Evolutionary conservation across 1,139 yeast species (phyloP), one percentile per base, ranked within the genome.

Genomic region (Kodamaea derodonti): DNA sequence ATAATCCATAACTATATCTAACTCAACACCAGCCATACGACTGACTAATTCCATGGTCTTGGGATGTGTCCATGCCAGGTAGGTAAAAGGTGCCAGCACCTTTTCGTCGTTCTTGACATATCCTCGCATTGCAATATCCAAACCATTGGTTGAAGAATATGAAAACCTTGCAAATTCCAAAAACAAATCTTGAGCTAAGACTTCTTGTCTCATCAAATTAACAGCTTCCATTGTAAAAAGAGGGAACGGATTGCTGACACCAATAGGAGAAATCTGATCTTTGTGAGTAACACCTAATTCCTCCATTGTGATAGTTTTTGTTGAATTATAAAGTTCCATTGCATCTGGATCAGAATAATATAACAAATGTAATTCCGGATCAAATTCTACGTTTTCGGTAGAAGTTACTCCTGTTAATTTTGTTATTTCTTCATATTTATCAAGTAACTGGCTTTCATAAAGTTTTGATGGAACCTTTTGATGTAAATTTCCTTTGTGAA

Each of bases 1-100:
- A 45, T 69, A 76, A 47, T 75, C 80, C 65, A 74, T 62, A 20
- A 70, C 56, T 20, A 69, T 60, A 40, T 69, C 72, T 35, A 77
- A 60, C 24, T 74, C 78, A 27, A 74, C 72, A 2, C 80, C 81
- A 3, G 80, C 78, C 75, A 75, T 72, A 13, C 50, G 58, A 33
- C 68, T 61, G 22, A 76, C 55, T 31, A 75, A 65, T 33, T 69
- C 75, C 47, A 69, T 54, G 3, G 78, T 72, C 40, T 60, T 62
- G 14, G 81, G 81, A 43, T 74, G 78, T 4, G 66, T 67, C 80
- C 81, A 75, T 10, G 82, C 82, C 4, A 58, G 64, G 40, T 66
- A 58, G 2, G 70, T 64, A 47, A 76, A 76, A 1, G 77, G 78
- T 27, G 65, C 48, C 16, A 40, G 46, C 33, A 47, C 49, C 20